Conservation (phyloP, 306 rosid genomes). For the Prunus mongolica region DNA sequence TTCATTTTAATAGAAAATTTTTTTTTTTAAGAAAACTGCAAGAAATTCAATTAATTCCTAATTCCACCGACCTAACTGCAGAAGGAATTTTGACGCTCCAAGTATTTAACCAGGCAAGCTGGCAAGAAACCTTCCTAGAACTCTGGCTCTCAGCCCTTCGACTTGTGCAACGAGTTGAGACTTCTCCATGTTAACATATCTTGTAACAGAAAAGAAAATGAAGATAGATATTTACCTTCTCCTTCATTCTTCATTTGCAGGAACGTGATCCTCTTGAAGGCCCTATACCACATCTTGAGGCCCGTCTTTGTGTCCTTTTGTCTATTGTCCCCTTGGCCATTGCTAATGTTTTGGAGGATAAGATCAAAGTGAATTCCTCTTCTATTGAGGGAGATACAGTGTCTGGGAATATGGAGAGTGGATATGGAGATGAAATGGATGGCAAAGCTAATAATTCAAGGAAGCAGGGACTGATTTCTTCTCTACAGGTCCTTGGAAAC, state of each 20-base stretch:
- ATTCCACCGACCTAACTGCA: conserved; percentile 48
- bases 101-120: conserved; percentile 70
- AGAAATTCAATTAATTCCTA: conserved; percentile 17
- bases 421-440: conserved; percentile 23
- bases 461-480: conserved; percentile 54
- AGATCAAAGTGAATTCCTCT: conserved; percentile 25
- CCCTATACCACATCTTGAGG: conserved; percentile 71
- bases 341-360: conserved; percentile 49
- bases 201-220: conserved; percentile 3
- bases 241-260: conserved; percentile 33
- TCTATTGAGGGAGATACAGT: conserved; percentile 18
- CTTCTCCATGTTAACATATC: conserved; percentile 27
- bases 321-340: conserved; percentile 70
- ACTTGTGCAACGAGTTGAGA: conserved; percentile 87
- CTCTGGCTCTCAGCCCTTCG: conserved; percentile 90
- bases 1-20: background rate
- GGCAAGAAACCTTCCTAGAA: conserved; percentile 81
- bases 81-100: conserved; percentile 58
- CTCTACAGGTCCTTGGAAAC: conserved; percentile 67
- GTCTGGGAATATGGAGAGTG: conserved; percentile 27
- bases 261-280: conserved; percentile 87
- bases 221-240: conserved; percentile 14
- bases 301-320: conserved; percentile 65
- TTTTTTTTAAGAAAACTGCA: conserved; percentile 6
- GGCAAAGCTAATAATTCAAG: conserved; percentile 33